Percentiles rank a stretch among this genome's conserved stretches.
phyloP scores from a whole-genome alignment of 140 eudicot species.

The Oenanthe javanica region DNA sequence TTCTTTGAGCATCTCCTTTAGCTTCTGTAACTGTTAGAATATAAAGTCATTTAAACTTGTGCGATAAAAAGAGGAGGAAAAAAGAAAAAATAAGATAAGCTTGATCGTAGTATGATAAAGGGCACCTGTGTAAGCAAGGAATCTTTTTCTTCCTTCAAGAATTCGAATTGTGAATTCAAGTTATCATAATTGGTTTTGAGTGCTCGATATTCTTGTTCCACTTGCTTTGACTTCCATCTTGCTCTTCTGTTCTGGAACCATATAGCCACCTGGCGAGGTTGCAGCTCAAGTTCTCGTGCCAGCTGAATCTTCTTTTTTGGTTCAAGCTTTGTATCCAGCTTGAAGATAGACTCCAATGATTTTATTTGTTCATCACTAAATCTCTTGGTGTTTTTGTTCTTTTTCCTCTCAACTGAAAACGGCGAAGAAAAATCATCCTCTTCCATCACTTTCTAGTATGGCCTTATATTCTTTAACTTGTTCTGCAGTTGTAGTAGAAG shows the following conservation, averaged over 20 bases:
- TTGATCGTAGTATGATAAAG: background rate
- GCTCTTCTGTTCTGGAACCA: slow-evolving; percentile 85
- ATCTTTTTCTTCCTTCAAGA: slow-evolving; percentile 44
- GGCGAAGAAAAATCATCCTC: slow-evolving; percentile 14
- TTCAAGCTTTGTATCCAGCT: slow-evolving; percentile 54
- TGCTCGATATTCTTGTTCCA: slow-evolving; percentile 45
- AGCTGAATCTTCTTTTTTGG: slow-evolving; percentile 58
- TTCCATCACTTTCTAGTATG: slow-evolving; percentile 16
- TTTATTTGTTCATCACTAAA: slow-evolving; percentile 58
- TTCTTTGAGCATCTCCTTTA: slow-evolving; percentile 22
- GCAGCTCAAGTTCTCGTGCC: slow-evolving; percentile 57
- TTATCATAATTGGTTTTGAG: slow-evolving; percentile 46
- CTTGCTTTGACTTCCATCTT: slow-evolving; percentile 62
- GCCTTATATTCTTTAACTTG: background rate
- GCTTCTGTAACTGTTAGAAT: slow-evolving; percentile 29
- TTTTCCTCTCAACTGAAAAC: slow-evolving; percentile 13
- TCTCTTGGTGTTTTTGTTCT: slow-evolving; percentile 38
- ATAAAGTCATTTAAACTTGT: background rate
- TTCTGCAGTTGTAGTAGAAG: slow-evolving; percentile 6
- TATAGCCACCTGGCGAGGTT: slow-evolving; percentile 69
- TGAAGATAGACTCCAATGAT: slow-evolving; percentile 52
- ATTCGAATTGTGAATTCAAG: slow-evolving; percentile 28
- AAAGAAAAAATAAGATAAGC: background rate
- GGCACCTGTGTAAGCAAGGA: slow-evolving; percentile 44
- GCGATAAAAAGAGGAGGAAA: background rate